Percentiles rank a stretch among this genome's conserved stretches.
Evolutionary conservation across 768 basidiomycete species (phyloP).

Genomic region (Crucibulum laeve): DNA sequence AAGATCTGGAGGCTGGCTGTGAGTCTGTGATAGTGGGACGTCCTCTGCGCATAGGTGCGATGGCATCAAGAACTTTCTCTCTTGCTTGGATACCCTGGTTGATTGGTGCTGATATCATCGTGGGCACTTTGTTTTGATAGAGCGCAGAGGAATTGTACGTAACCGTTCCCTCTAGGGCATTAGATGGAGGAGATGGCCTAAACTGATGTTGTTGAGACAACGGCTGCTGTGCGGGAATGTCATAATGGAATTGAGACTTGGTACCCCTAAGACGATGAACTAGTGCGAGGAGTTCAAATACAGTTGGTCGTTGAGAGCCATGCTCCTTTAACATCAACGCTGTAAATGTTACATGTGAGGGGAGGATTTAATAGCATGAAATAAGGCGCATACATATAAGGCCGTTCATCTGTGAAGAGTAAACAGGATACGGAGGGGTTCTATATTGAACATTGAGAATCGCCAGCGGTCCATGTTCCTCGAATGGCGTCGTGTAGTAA

Average conservation of each 20-base stretch:
- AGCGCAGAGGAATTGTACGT: conserved; percentile 13
- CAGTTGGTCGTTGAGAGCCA: conserved; percentile 78
- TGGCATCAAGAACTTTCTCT: conserved; percentile 75
- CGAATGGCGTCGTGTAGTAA: conserved; percentile 99
- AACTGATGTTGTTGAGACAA: conserved; percentile 34
- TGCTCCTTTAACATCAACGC: conserved; percentile 93
- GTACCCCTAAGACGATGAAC: conserved; percentile 89
- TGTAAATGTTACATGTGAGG: conserved; percentile 21
- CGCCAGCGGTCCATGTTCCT: conserved; percentile 94
- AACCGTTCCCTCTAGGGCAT: conserved; percentile 23
- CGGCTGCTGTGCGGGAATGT: conserved; percentile 43
- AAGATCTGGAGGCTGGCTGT: conserved; percentile 23
- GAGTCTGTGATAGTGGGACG: conserved; percentile 41
- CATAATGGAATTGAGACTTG: conserved; percentile 74
- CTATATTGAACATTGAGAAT: conserved; percentile 96
- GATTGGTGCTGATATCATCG: conserved; percentile 19
- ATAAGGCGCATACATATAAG: conserved; percentile 63
- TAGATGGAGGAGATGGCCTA: conserved; percentile 19
- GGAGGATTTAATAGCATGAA: conserved; percentile 8
- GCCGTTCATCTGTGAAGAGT: conserved; percentile 77
- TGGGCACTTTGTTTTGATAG: conserved; percentile 13
- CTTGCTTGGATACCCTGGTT: conserved; percentile 64
- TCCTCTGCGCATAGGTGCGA: conserved; percentile 75
- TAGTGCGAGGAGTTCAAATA: conserved; percentile 79
- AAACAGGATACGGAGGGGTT: conserved; percentile 84